Percentiles rank a stretch among this genome's conserved stretches.
These are phyloP conservation scores for Mallotus nudiflorus DNA, from an alignment of 345 rosid species.

Conservation along the genomic window DNA sequence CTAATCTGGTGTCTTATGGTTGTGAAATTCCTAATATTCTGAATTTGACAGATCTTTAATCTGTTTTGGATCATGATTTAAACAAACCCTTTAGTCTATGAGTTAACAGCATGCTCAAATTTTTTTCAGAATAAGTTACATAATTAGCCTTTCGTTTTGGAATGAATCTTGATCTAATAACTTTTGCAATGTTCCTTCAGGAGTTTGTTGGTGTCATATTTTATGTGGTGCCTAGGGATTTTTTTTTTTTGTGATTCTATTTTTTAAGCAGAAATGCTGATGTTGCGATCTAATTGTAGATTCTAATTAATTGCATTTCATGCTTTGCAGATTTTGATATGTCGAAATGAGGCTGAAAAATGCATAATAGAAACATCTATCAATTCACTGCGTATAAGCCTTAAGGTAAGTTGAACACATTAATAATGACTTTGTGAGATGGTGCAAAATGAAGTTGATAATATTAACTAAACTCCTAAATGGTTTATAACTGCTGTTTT, in stretches of 20 bases:
- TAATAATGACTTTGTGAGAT: constrained; percentile 3
- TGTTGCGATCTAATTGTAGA: too few species aligned
- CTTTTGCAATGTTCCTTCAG: neutral
- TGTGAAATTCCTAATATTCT: neutral
- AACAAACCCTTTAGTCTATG: too few species aligned
- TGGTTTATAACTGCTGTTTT: neutral
- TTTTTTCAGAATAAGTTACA: too few species aligned
- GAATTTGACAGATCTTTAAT: neutral
- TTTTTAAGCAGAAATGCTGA: too few species aligned
- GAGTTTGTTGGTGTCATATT: neutral
- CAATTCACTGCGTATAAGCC: constrained; percentile 92
- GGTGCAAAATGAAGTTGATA: neutral
- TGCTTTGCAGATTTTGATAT: constrained; percentile 70
- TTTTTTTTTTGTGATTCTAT: too few species aligned
- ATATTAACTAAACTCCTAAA: neutral
- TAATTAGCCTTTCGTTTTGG: too few species aligned
- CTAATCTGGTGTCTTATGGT: neutral
- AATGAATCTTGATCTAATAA: too few species aligned
- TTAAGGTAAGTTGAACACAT: constrained; percentile 55
- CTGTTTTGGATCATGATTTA: too few species aligned
- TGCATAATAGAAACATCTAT: constrained; percentile 96
- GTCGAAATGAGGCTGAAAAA: constrained; percentile 93
- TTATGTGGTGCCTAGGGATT: too few species aligned
- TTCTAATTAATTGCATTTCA: neutral
- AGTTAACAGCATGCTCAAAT: too few species aligned